phyloP scores from a whole-genome alignment of 208 protist species.

The Leishmania aethiopica region DNA sequence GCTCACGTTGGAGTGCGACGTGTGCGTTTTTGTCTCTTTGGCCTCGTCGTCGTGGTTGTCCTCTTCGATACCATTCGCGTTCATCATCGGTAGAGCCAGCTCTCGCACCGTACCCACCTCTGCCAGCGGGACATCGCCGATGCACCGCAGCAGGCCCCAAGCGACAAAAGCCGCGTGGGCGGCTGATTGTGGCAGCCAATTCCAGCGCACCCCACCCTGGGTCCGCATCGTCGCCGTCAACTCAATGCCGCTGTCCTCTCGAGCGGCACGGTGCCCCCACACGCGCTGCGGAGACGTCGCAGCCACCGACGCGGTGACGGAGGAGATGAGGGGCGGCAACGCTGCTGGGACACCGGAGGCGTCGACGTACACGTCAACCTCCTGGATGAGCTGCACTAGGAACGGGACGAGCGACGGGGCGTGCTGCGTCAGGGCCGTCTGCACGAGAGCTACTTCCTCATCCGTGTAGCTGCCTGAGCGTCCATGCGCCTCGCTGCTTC shows the following conservation, averaged over 20 bases:
- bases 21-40: neutral
- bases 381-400: conserved; percentile 33
- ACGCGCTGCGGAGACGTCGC: neutral
- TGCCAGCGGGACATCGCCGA: conserved; percentile 22
- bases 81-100: neutral
- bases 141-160: conserved; percentile 32
- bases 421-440: conserved; percentile 16
- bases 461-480: conserved; percentile 11
- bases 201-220: conserved; percentile 10
- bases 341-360: conserved; percentile 37
- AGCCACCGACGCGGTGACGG: neutral
- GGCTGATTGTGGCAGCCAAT: conserved; percentile 24
- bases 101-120: conserved; percentile 22
- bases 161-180: conserved; percentile 8
- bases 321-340: conserved; percentile 23
- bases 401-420: conserved; percentile 31
- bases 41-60: neutral
- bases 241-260: neutral
- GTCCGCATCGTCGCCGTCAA: neutral
- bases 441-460: conserved; percentile 11
- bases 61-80: neutral
- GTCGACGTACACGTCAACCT: conserved; percentile 43
- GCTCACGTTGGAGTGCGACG: neutral
- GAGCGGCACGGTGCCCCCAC: neutral
- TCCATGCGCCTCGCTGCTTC: conserved; percentile 14